A percentile compares a stretch with the other conserved stretches of the same genome.
These are phyloP conservation scores for Galeopsis tetrahit DNA, from an alignment of 257 asterid genomes.

Conservation along the genomic window DNA sequence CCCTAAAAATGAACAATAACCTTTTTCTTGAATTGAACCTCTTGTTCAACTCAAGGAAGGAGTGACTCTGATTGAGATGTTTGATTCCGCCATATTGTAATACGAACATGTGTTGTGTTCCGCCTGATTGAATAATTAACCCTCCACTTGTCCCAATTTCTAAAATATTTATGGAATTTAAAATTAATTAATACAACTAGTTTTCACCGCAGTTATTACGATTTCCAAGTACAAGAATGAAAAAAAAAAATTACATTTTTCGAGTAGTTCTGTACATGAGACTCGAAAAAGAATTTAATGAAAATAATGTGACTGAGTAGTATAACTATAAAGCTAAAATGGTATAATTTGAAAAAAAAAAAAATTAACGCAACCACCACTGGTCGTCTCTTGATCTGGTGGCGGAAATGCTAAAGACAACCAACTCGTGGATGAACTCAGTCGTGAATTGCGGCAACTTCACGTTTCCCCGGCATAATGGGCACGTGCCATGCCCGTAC, in stretches of 20 bases:
- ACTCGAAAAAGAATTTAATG: background rate
- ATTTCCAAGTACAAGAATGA: background rate
- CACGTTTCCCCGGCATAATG: constrained; percentile 35
- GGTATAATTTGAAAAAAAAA: background rate
- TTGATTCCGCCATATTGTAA: too few species aligned
- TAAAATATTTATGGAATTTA: too few species aligned
- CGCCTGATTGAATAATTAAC: too few species aligned
- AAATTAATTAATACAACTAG: too few species aligned
- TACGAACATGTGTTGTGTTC: too few species aligned
- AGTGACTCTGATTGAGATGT: too few species aligned
- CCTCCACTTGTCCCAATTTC: too few species aligned
- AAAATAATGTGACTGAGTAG: background rate
- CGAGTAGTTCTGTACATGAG: background rate
- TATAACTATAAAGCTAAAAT: background rate
- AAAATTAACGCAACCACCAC: constrained; percentile 44
- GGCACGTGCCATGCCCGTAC: constrained; percentile 36
- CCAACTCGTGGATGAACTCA: constrained; percentile 36
- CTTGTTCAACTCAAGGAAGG: too few species aligned
- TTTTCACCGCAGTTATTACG: too few species aligned
- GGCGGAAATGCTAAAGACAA: constrained; percentile 25
- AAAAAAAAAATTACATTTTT: background rate
- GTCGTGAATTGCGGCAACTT: constrained; percentile 21
- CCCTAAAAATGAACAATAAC: too few species aligned
- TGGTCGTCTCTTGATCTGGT: background rate
- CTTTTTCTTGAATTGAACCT: too few species aligned